Conservation (phyloP, 2,329 filamentous ascomycete genomes). For the Penicillium sp. region DNA sequence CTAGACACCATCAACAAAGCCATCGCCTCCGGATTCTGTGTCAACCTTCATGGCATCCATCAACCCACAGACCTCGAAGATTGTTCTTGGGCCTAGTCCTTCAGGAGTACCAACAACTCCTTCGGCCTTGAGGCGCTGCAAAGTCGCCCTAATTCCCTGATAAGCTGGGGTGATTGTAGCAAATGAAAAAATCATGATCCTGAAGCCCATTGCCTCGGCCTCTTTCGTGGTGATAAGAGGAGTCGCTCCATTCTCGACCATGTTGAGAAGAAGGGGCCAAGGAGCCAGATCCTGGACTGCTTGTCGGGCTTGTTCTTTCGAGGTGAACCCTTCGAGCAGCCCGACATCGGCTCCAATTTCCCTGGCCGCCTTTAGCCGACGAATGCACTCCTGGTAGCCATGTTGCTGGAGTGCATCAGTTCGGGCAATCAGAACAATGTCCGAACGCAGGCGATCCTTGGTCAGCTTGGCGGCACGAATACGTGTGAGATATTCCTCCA, state of each 20-base stretch:
- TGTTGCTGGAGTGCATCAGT: constrained; percentile 40
- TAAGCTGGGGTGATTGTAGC: constrained; percentile 35
- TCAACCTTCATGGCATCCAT: constrained; percentile 42
- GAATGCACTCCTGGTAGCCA: constrained; percentile 43
- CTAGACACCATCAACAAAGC: constrained; percentile 28
- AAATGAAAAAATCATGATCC: constrained; percentile 23
- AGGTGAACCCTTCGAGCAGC: constrained; percentile 43
- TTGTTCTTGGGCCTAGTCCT: constrained; percentile 32
- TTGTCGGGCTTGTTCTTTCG: constrained; percentile 35
- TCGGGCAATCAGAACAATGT: constrained; percentile 46
- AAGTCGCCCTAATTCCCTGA: constrained; percentile 37
- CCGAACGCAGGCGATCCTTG: constrained; percentile 35
- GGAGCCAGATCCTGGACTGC: constrained; percentile 38
- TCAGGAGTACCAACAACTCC: constrained; percentile 34
- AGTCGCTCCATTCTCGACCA: constrained; percentile 44
- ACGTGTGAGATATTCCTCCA: constrained; percentile 35
- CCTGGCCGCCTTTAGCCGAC: constrained; percentile 38
- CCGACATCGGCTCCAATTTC: constrained; percentile 42
- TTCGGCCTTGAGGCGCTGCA: constrained; percentile 34
- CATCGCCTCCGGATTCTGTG: constrained; percentile 35
- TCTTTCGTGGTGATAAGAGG: constrained; percentile 40
- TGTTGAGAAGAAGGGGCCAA: constrained; percentile 44
- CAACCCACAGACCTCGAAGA: constrained; percentile 44
- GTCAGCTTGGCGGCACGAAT: constrained; percentile 38
- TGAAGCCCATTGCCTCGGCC: constrained; percentile 42